Conservation (phyloP, 768 basidiomycete genomes). For the Phylloporus sp. region DNA sequence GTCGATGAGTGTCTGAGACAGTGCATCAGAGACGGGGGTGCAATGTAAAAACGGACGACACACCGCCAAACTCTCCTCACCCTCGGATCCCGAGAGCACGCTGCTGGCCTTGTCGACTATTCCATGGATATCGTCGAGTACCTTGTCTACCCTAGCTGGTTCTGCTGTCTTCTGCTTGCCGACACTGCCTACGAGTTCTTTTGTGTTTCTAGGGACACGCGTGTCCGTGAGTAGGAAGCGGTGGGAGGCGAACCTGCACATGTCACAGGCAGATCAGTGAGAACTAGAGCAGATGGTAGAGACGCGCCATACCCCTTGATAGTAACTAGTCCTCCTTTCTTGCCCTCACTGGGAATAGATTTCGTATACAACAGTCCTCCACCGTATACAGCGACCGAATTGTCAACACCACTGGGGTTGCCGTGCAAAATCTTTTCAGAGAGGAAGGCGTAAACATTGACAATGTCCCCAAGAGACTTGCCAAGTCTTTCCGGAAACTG, state of each 20-base stretch:
- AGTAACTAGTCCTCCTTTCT: constrained; percentile 76
- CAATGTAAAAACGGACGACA: constrained; percentile 28
- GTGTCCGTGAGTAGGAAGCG: constrained; percentile 92
- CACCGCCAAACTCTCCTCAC: constrained; percentile 44
- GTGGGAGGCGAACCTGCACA: constrained; percentile 79
- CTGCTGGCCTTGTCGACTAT: constrained; percentile 81
- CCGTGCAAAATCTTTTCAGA: constrained; percentile 96
- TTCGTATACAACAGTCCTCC: constrained; percentile 90
- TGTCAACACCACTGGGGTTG: constrained; percentile 96
- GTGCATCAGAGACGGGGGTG: neutral
- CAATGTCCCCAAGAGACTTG: constrained; percentile 61
- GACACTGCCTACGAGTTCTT: constrained; percentile 90
- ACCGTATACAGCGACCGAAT: constrained; percentile 88
- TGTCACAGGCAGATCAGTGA: constrained; percentile 2
- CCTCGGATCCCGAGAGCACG: constrained; percentile 56
- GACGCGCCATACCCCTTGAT: constrained; percentile 69
- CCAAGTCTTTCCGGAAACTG: constrained; percentile 59
- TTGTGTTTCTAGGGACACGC: constrained; percentile 89
- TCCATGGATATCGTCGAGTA: constrained; percentile 76
- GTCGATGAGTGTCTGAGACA: constrained; percentile 66
- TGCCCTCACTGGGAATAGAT: constrained; percentile 51
- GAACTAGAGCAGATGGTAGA: neutral
- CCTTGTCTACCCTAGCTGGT: constrained; percentile 77
- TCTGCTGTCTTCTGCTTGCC: constrained; percentile 70
- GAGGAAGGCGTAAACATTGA: constrained; percentile 93